Conservation (phyloP, 2,329 filamentous ascomycete genomes). For the Periconia sp. region DNA sequence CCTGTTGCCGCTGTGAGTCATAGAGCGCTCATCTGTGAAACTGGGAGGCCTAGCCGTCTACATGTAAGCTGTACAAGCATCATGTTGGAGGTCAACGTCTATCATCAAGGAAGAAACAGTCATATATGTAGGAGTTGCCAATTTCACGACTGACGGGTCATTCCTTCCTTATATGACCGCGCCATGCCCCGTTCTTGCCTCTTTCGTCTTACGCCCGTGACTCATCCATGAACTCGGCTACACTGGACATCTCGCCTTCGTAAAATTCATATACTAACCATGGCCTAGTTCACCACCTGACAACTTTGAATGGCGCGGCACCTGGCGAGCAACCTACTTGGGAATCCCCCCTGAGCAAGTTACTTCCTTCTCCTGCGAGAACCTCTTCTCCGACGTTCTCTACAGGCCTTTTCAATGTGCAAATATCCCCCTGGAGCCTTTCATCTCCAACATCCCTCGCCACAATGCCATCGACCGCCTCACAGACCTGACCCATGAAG, state of each 20-base stretch:
- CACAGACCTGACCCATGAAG: slow-evolving; percentile 66
- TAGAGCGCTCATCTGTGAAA: not conserved
- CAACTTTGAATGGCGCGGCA: slow-evolving; percentile 70
- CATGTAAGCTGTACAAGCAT: not conserved
- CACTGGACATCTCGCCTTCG: not conserved
- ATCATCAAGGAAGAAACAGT: not conserved
- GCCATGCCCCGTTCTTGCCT: not conserved
- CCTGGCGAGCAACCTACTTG: slow-evolving; percentile 81
- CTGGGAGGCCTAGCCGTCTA: not conserved
- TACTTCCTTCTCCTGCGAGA: slow-evolving; percentile 68
- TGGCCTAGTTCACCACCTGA: slow-evolving; percentile 44
- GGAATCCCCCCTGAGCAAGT: slow-evolving; percentile 57
- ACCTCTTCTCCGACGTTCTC: slow-evolving; percentile 86
- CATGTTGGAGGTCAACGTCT: not conserved
- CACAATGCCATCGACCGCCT: slow-evolving; percentile 74
- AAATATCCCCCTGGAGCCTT: slow-evolving; percentile 68
- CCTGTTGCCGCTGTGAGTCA: not conserved
- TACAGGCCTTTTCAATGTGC: slow-evolving; percentile 91
- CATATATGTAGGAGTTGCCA: not conserved
- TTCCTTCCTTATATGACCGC: slow-evolving; percentile 1
- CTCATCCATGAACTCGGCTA: slow-evolving; percentile 8
- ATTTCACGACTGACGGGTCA: not conserved
- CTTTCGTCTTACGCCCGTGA: slow-evolving; percentile 5
- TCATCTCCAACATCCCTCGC: slow-evolving; percentile 69
- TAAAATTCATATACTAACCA: slow-evolving; percentile 12